Conservation (phyloP, 2,329 filamentous ascomycete species). For the Colletotrichum sp. region DNA sequence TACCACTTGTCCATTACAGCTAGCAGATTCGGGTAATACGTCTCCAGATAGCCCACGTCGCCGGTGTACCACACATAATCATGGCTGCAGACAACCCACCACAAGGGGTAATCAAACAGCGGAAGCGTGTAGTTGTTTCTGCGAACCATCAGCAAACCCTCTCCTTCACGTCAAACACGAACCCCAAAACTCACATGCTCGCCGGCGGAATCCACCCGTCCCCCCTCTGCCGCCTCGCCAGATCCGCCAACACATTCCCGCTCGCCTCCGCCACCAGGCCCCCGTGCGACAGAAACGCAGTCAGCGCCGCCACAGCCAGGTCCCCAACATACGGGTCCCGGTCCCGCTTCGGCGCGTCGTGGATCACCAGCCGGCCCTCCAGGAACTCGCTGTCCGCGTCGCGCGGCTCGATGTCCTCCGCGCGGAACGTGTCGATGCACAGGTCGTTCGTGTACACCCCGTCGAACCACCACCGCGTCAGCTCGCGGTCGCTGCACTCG, state of each 20-base stretch:
- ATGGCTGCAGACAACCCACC: conserved; percentile 54
- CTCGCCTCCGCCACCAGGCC: conserved; percentile 39
- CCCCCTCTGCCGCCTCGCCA: conserved; percentile 50
- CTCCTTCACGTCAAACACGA: background rate
- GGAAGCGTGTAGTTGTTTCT: conserved; percentile 50
- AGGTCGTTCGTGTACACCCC: conserved; percentile 58
- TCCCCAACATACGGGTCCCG: conserved; percentile 59
- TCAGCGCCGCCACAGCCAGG: conserved; percentile 52
- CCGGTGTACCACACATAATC: conserved; percentile 56
- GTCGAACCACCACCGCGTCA: conserved; percentile 60
- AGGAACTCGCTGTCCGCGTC: conserved; percentile 46
- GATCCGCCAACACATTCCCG: conserved; percentile 52
- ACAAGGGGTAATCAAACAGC: conserved; percentile 57
- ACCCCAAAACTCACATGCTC: conserved; percentile 44
- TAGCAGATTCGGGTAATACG: conserved; percentile 45
- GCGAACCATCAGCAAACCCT: background rate
- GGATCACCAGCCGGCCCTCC: conserved; percentile 49
- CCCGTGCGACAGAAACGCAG: conserved; percentile 50
- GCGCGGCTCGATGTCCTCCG: conserved; percentile 54
- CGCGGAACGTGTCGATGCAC: conserved; percentile 48
- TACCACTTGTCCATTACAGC: conserved; percentile 52
- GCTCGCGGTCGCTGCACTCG: conserved; percentile 52
- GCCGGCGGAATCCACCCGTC: conserved; percentile 61
- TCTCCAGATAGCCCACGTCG: conserved; percentile 42
- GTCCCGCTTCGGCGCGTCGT: conserved; percentile 57